Evolutionary conservation across 106 monocot species (phyloP).

Genomic region (Agapanthus africanus): DNA sequence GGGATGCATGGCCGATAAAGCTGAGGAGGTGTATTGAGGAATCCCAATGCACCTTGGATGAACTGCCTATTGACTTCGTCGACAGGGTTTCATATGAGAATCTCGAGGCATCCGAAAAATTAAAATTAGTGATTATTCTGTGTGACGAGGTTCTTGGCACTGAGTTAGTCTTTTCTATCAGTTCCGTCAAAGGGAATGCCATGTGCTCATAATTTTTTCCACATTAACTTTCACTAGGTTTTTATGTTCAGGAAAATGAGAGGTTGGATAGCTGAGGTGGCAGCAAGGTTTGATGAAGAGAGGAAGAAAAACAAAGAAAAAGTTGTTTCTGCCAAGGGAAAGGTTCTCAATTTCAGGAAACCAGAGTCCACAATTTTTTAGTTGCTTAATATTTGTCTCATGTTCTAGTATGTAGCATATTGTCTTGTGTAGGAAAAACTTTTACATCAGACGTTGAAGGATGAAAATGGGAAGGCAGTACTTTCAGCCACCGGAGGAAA

Average conservation of each 20-base stretch:
- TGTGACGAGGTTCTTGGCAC: conserved; percentile 69
- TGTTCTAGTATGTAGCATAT: conserved; percentile 1
- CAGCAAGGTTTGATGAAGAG: conserved; percentile 34
- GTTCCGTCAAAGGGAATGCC: not conserved
- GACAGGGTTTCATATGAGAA: conserved; percentile 29
- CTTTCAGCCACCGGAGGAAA: conserved; percentile 26
- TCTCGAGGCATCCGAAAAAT: conserved; percentile 39
- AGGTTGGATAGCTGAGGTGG: conserved; percentile 47
- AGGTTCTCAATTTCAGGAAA: no score
- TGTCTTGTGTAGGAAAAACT: conserved; percentile 36
- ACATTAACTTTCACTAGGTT: not conserved
- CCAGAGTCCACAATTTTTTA: not conserved
- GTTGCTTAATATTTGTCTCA: not conserved
- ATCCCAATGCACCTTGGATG: conserved; percentile 20
- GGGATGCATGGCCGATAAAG: conserved; percentile 42
- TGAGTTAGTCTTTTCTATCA: conserved; percentile 27
- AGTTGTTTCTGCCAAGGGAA: conserved; percentile 34
- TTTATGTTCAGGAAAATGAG: conserved; percentile 44
- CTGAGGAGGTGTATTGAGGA: conserved; percentile 35
- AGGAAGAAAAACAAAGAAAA: conserved; percentile 36
- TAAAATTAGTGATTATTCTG: conserved; percentile 61
- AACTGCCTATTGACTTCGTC: conserved; percentile 26
- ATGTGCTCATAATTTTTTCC: not conserved
- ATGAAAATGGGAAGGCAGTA: conserved; percentile 45
- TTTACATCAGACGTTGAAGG: conserved; percentile 54